A percentile compares a stretch with the other conserved stretches of the same genome.
Conservation (phyloP, 1,284 basidiomycete species). For the Papiliotrema laurentii region DNA sequence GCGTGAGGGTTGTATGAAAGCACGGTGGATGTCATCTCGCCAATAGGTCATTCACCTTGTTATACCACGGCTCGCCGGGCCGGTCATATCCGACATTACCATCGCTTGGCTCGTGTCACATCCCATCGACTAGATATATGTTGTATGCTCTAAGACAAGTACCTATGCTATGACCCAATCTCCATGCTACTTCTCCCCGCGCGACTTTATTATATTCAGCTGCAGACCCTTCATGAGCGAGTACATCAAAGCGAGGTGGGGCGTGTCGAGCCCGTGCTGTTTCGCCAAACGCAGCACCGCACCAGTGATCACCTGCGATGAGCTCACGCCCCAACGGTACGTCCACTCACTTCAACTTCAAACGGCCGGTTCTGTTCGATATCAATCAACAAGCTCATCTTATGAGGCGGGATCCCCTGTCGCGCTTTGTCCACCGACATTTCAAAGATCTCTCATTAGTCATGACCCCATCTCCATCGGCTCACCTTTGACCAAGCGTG, state of each 20-base stretch:
- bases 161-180: too few species aligned
- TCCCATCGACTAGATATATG: too few species aligned
- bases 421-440: constrained; percentile 9
- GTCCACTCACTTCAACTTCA: constrained; percentile 37
- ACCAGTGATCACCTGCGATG: constrained; percentile 30
- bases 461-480: background rate
- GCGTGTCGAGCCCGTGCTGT: constrained; percentile 22
- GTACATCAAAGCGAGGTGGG: constrained; percentile 32
- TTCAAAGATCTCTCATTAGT: constrained; percentile 8
- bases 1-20: too few species aligned
- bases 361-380: constrained; percentile 43
- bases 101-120: too few species aligned
- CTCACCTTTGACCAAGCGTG: constrained; percentile 22
- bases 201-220: constrained; percentile 12
- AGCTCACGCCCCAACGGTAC: background rate
- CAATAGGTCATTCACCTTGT: too few species aligned
- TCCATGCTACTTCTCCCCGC: too few species aligned
- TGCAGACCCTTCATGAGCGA: constrained; percentile 40
- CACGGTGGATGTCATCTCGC: too few species aligned
- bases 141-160: too few species aligned
- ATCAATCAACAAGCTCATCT: constrained; percentile 41
- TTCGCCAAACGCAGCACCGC: constrained; percentile 36
- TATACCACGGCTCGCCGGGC: too few species aligned
- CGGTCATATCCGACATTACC: too few species aligned
- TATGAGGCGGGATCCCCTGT: constrained; percentile 23